These are phyloP conservation scores for Fomitopsis betulina DNA, from an alignment of 1,284 basidiomycete genomes.

Conservation along the genomic window DNA sequence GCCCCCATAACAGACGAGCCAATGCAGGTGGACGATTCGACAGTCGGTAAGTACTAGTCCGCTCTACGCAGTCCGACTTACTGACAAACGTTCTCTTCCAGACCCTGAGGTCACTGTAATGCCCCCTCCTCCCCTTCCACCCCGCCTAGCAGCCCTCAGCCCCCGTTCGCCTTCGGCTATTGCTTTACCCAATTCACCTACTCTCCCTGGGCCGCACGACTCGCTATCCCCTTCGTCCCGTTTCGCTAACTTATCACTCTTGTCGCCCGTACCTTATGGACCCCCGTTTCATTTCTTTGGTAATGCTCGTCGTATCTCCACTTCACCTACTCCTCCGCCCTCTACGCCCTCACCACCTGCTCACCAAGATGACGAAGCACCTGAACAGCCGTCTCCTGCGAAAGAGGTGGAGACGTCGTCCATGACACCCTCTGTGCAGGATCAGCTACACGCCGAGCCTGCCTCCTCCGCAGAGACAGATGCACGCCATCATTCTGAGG, in stretches of 20 bases:
- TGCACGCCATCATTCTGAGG: not conserved
- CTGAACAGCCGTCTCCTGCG: not conserved
- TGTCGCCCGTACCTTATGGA: slow-evolving; percentile 23
- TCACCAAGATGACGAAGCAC: not conserved
- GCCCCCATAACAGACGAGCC: not conserved
- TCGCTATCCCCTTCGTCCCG: slow-evolving; percentile 30
- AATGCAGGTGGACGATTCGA: slow-evolving; percentile 24
- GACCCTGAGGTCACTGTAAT: slow-evolving; percentile 29
- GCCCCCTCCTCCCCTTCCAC: slow-evolving; percentile 45
- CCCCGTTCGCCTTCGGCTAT: slow-evolving; percentile 24
- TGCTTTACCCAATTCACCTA: slow-evolving; percentile 10
- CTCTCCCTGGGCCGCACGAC: slow-evolving; percentile 6
- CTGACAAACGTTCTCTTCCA: slow-evolving; percentile 6
- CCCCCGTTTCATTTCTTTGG: slow-evolving; percentile 5
- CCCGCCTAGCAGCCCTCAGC: slow-evolving; percentile 32
- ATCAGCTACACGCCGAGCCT: not conserved
- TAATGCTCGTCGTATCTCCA: slow-evolving; percentile 5
- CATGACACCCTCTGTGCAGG: not conserved
- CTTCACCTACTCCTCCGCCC: slow-evolving; percentile 5
- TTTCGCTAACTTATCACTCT: slow-evolving; percentile 35
- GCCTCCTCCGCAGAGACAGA: not conserved
- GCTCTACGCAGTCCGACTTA: not conserved
- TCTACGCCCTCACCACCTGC: not conserved
- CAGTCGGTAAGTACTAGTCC: slow-evolving; percentile 12
- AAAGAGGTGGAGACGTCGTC: not conserved